Evolutionary conservation across 1,284 basidiomycete species (phyloP).

Genomic region (Volvariella surrecta): DNA sequence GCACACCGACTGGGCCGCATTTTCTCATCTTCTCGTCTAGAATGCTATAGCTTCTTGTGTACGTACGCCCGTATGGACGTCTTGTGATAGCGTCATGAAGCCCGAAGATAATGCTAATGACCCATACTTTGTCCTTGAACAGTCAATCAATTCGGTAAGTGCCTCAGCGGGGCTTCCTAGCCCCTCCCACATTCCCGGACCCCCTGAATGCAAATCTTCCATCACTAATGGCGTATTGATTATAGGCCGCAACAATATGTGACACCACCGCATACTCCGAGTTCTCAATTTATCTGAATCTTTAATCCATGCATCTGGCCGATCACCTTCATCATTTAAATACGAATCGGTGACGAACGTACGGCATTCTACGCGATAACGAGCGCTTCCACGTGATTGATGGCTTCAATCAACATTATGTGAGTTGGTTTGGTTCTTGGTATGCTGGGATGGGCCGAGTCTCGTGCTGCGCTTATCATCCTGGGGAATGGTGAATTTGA

Average conservation of each 20-base stretch:
- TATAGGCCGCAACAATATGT: slow-evolving; percentile 40
- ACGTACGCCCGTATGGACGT: slow-evolving; percentile 13
- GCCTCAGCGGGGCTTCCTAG: neutral
- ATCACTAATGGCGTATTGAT: neutral
- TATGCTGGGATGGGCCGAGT: neutral
- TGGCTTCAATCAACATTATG: slow-evolving; percentile 45
- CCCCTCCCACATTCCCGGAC: neutral
- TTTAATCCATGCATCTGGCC: too few relatives aligned
- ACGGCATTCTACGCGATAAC: slow-evolving; percentile 33
- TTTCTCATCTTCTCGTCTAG: neutral
- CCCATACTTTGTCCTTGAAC: neutral
- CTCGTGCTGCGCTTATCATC: too few relatives aligned
- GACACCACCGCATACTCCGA: neutral
- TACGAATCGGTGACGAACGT: too few relatives aligned
- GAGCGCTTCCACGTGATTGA: slow-evolving; percentile 40
- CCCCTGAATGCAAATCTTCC: slow-evolving; percentile 5
- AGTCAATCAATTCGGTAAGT: slow-evolving; percentile 50
- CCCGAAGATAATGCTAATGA: neutral
- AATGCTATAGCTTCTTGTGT: slow-evolving; percentile 34
- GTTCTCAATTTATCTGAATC: too few relatives aligned
- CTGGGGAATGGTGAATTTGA: too few relatives aligned
- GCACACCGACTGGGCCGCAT: too few relatives aligned
- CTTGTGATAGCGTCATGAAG: neutral
- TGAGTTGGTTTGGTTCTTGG: slow-evolving; percentile 15
- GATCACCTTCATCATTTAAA: too few relatives aligned